Base-by-base conservation (phyloP, 306 rosid genomes). In the Bauhinia variegata region DNA sequence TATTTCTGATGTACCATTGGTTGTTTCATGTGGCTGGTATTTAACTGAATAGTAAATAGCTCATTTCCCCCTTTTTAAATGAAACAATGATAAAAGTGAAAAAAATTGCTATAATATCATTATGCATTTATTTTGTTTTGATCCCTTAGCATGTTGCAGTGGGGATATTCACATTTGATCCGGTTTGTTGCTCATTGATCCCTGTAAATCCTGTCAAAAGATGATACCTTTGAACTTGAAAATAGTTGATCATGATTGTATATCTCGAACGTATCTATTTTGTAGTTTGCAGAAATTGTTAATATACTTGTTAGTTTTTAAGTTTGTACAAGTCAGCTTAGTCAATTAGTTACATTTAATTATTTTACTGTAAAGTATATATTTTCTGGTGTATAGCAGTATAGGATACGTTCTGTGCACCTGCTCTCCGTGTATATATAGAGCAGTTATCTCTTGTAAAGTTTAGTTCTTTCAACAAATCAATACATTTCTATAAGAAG, bases 141-240 rank as follows among this genome's bases (percentile, higher is more conserved):
- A 16, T 39, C 55, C 53, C 17, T 15, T 28, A 34, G 28, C 33
- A 12, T 61, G 48, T 55, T 54, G 60, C 19, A 37, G 47, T 62
- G 38, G 53, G 53, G 39, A 61, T 64, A 6, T 54, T 23, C 36
- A 31, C 62, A 48, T 64, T 44, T 65, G 28, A 50, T 60, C 41
- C 19, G 64, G 38, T 47, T 58, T 70, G 46, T 42, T 65, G 48
- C 42, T 60, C 75, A 60, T 33, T 30, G 43, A n/a, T n/a, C n/a
- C n/a, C 4, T 57, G 57, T 41, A 67, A 47, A 23, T 38, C 70
- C 46, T 32, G 14, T 75, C n/a, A 28, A 33, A 12, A 58, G 18
- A 23, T 23, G 28, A 49, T 50, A 71, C 61, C 32, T 31, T 8
- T 46, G 46, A 61, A 67, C 46, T 67, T 14, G 30, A 53, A 12